phyloP scores from a whole-genome alignment of 2,329 filamentous ascomycete genomes.

The Hypoxylon sp. region DNA sequence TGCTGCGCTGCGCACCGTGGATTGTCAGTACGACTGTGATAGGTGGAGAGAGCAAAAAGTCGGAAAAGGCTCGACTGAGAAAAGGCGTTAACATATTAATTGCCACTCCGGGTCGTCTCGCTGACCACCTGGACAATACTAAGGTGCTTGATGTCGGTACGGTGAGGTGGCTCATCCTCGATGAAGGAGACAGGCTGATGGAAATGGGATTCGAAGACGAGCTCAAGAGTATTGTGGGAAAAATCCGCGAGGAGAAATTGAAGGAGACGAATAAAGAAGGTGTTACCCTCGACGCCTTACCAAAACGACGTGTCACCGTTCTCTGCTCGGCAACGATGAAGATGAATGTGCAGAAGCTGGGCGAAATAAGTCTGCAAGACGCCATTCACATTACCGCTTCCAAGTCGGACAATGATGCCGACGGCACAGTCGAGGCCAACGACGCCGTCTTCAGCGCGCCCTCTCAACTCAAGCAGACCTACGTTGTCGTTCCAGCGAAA shows the following conservation, averaged over 20 bases:
- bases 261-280: conserved; percentile 70
- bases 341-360: conserved; percentile 93
- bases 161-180: conserved; percentile 92
- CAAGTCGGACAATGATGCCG: conserved; percentile 62
- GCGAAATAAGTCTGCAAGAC: conserved; percentile 94
- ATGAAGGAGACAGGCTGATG: conserved; percentile 98
- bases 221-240: conserved; percentile 85
- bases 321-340: conserved; percentile 98
- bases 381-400: conserved; percentile 85
- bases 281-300: conserved; percentile 71
- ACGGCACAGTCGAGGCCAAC: conserved; percentile 59
- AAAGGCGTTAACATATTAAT: conserved; percentile 97
- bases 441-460: conserved; percentile 80
- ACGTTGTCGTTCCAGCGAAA: conserved; percentile 88
- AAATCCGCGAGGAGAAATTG: conserved; percentile 74
- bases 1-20: conserved; percentile 92
- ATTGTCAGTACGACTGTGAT: conserved; percentile 89
- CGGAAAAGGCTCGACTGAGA: conserved; percentile 91
- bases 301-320: conserved; percentile 83
- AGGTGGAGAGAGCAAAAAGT: conserved; percentile 75
- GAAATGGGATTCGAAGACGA: conserved; percentile 97
- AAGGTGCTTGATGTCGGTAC: conserved; percentile 88
- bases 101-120: conserved; percentile 90
- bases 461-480: conserved; percentile 92
- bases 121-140: conserved; percentile 93